A percentile compares a stretch with the other conserved stretches of the same genome.
Evolutionary conservation across 192 early-diverging fungal genomes (phyloP).

Genomic region (Linnemannia hyalina): DNA sequence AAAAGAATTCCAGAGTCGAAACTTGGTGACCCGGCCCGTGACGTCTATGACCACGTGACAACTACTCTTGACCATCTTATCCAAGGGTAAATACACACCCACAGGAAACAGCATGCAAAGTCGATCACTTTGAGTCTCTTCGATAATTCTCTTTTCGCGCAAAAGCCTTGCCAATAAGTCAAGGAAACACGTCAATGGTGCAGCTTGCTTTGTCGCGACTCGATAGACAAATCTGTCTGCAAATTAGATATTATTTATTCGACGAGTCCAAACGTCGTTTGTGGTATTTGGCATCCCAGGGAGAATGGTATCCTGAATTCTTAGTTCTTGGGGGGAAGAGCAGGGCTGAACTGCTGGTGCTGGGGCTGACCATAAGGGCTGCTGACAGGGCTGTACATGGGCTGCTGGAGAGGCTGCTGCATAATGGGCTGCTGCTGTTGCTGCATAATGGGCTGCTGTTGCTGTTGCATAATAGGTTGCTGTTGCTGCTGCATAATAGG

Average conservation of each 20-base stretch:
- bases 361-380: constrained; percentile 2
- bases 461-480: background rate
- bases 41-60: background rate
- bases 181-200: background rate
- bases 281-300: background rate
- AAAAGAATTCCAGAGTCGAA: constrained; percentile 3
- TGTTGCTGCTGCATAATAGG: background rate
- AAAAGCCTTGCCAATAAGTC: background rate
- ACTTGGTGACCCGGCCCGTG: background rate
- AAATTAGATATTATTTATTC: background rate
- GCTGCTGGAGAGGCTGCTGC: constrained; percentile 13
- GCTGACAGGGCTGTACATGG: background rate
- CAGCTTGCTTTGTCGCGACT: background rate
- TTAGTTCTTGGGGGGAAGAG: constrained; percentile 6
- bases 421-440: background rate
- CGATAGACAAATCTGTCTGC: background rate
- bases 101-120: background rate
- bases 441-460: constrained; percentile 2
- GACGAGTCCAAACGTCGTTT: background rate
- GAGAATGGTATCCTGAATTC: background rate
- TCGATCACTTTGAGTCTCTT: background rate
- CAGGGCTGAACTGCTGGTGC: background rate
- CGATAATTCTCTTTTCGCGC: background rate
- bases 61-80: background rate
- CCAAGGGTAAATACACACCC: no score